Conservation (phyloP, 371 early-diverging fungal genomes). For the Phascolomyces articulosus region DNA sequence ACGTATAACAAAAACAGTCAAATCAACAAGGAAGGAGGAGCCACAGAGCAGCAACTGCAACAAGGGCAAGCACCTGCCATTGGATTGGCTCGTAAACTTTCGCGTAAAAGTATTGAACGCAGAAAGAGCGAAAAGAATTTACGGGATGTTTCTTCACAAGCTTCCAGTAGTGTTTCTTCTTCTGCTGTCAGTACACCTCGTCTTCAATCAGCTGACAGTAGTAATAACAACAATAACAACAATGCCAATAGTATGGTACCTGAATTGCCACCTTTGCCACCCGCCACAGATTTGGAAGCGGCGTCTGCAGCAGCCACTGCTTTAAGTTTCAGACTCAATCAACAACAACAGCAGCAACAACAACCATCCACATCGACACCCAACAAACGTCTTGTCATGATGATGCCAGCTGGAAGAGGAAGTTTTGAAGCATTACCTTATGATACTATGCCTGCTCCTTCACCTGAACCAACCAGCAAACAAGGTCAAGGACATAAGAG, state of each 20-base stretch:
- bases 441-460: slow-evolving; percentile 15
- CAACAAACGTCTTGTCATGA: neutral
- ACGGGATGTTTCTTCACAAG: slow-evolving; percentile 3
- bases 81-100: slow-evolving; percentile 26
- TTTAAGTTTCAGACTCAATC: neutral
- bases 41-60: neutral
- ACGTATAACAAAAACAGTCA: neutral
- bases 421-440: slow-evolving; percentile 45
- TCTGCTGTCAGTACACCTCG: slow-evolving; percentile 15
- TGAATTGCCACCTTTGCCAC: slow-evolving; percentile 17
- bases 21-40: neutral
- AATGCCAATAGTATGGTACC: neutral
- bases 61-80: neutral
- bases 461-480: neutral
- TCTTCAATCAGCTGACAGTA: neutral
- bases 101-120: slow-evolving; percentile 28
- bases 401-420: slow-evolving; percentile 13
- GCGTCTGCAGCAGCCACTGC: slow-evolving; percentile 1
- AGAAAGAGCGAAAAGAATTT: slow-evolving; percentile 29
- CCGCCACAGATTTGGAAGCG: slow-evolving; percentile 5
- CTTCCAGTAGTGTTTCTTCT: slow-evolving; percentile 11
- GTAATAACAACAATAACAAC: neutral
- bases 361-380: neutral
- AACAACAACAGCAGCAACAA: neutral
- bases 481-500: slow-evolving; percentile 4